Evolutionary conservation across 176 grass and related monocot species (phyloP).

Genomic region (Lolium multiflorum): DNA sequence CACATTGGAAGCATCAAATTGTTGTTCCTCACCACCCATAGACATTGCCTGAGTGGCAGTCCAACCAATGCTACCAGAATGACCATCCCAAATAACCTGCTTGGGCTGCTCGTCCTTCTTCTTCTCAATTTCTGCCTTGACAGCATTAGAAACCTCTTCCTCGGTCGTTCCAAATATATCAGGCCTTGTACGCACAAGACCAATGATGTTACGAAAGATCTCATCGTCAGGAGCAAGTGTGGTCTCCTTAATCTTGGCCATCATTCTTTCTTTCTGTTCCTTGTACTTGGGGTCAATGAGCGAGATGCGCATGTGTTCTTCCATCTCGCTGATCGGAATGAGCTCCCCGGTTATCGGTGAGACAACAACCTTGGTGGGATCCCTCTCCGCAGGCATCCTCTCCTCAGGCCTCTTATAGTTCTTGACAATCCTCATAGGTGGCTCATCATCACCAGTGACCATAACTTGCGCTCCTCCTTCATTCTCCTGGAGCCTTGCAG

Average conservation of each 20-base stretch:
- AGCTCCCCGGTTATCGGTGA: conserved; percentile 94
- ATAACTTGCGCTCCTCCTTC: conserved; percentile 50
- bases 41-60: conserved; percentile 91
- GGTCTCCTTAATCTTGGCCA: conserved; percentile 96
- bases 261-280: conserved; percentile 98
- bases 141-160: conserved; percentile 95
- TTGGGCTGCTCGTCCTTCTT: conserved; percentile 96
- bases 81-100: conserved; percentile 98
- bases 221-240: conserved; percentile 93
- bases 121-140: conserved; percentile 97
- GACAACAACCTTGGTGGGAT: conserved; percentile 86
- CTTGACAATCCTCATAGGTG: conserved; percentile 95
- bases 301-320: conserved; percentile 98
- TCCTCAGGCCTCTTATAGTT: conserved; percentile 97
- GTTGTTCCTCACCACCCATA: conserved; percentile 73
- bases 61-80: conserved; percentile 91
- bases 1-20: conserved; percentile 49
- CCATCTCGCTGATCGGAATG: conserved; percentile 98
- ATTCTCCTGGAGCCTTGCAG: conserved; percentile 65
- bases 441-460: conserved; percentile 62
- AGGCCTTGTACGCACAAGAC: conserved; percentile 88
- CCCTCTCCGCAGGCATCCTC: conserved; percentile 68
- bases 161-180: conserved; percentile 99
- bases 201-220: conserved; percentile 97
- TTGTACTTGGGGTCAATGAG: conserved; percentile 99